phyloP scores from a whole-genome alignment of 148 eudicot species.

The Nepenthes mirabilis region DNA sequence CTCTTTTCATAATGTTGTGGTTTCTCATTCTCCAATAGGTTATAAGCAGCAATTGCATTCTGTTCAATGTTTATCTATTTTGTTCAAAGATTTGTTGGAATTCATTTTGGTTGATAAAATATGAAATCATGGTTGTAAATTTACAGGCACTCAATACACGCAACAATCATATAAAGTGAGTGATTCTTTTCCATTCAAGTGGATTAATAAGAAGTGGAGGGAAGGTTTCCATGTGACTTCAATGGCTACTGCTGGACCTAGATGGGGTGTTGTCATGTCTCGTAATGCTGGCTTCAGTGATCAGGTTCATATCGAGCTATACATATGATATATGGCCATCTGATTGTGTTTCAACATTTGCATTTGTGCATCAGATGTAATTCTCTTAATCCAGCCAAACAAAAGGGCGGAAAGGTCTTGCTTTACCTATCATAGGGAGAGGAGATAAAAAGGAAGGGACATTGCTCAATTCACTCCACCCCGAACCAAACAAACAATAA shows the following conservation, averaged over 20 bases:
- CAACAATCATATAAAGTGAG: slow-evolving; percentile 94
- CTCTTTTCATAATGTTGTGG: too few relatives aligned
- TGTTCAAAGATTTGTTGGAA: slow-evolving; percentile 2
- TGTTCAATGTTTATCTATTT: neutral
- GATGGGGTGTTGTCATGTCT: slow-evolving; percentile 97
- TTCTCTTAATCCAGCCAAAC: too few relatives aligned
- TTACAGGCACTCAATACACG: slow-evolving; percentile 58
- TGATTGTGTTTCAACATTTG: neutral
- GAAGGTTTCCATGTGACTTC: slow-evolving; percentile 93
- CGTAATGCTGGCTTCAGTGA: slow-evolving; percentile 81
- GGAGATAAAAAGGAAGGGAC: too few relatives aligned
- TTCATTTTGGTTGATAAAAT: neutral
- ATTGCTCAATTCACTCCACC: too few relatives aligned
- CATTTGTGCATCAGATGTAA: too few relatives aligned
- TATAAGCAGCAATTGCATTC: too few relatives aligned
- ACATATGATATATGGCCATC: neutral
- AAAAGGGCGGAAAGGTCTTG: too few relatives aligned
- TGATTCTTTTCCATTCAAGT: slow-evolving; percentile 86
- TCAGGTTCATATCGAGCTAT: slow-evolving; percentile 35
- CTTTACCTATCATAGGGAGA: too few relatives aligned
- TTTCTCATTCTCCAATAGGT: too few relatives aligned
- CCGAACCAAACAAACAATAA: too few relatives aligned
- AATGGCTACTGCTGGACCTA: slow-evolving; percentile 86
- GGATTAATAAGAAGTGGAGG: slow-evolving; percentile 95
- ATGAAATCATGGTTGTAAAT: neutral